Conservation (phyloP, 352 stramenopile species). For the Plasmopara viticola region DNA sequence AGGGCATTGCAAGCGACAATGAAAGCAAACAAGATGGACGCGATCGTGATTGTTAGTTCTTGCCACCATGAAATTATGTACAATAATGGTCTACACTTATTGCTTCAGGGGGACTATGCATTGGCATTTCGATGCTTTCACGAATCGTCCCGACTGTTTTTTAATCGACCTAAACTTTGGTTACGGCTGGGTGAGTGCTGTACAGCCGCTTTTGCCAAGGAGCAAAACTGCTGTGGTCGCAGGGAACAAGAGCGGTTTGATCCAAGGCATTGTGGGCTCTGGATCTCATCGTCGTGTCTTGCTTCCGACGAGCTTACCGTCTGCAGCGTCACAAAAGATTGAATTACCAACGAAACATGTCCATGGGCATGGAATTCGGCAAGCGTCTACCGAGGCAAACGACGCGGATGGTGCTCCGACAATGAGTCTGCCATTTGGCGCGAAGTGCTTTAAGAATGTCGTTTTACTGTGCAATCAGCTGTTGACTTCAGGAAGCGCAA, state of each 20-base stretch:
- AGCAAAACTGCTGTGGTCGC: slow-evolving; percentile 52
- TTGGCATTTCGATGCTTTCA: slow-evolving; percentile 88
- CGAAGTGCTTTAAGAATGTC: slow-evolving; percentile 87
- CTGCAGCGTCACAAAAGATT: slow-evolving; percentile 55
- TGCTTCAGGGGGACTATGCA: slow-evolving; percentile 76
- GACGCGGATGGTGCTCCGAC: slow-evolving; percentile 42
- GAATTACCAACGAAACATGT: slow-evolving; percentile 54
- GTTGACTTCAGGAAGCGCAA: slow-evolving; percentile 35
- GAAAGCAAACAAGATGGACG: slow-evolving; percentile 47
- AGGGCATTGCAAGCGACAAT: slow-evolving; percentile 64
- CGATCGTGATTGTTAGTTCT: slow-evolving; percentile 58
- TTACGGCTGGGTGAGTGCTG: slow-evolving; percentile 89
- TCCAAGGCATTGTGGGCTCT: slow-evolving; percentile 70
- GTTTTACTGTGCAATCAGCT: slow-evolving; percentile 78
- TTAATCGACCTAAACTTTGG: slow-evolving; percentile 90
- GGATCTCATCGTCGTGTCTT: slow-evolving; percentile 79
- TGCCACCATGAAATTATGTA: slow-evolving; percentile 88
- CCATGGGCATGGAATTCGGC: slow-evolving; percentile 32
- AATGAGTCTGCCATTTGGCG: slow-evolving; percentile 80
- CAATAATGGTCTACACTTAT: slow-evolving; percentile 88
- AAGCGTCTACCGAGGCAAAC: slow-evolving; percentile 22
- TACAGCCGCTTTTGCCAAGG: slow-evolving; percentile 74
- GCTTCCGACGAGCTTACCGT: slow-evolving; percentile 60
- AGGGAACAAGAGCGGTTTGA: slow-evolving; percentile 78
- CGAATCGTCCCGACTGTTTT: slow-evolving; percentile 81